These are phyloP conservation scores for Eimeria praecox DNA, from an alignment of 169 alveolate genomes.

Conservation along the genomic window DNA sequence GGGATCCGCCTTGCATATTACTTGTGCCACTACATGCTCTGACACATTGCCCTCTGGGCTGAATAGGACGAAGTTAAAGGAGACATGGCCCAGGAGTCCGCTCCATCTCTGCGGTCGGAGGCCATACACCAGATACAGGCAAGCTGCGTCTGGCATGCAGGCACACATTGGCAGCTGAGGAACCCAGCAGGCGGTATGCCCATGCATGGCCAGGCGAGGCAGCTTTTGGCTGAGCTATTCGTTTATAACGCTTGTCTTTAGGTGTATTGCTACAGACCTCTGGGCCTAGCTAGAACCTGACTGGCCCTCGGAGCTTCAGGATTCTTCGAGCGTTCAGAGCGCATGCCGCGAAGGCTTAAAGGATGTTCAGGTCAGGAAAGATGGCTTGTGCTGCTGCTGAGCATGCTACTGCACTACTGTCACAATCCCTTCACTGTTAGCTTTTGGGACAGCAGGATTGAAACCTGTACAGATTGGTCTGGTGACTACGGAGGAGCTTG, in stretches of 20 bases:
- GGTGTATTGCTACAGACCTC: not conserved
- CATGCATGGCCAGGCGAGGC: not conserved
- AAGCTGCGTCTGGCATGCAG: not conserved
- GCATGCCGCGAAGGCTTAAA: not conserved
- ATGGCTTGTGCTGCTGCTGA: not conserved
- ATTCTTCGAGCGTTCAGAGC: not conserved
- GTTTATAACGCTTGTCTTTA: not conserved
- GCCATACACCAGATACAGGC: not conserved
- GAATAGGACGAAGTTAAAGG: not conserved
- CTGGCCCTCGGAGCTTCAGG: not conserved
- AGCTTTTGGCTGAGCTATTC: not conserved
- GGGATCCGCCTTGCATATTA: not conserved
- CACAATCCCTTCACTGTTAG: not conserved
- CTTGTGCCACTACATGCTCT: not conserved
- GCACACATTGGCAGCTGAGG: not conserved
- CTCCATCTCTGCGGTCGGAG: not conserved
- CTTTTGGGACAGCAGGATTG: not conserved
- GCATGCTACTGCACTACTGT: not conserved
- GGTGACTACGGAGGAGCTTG: no score
- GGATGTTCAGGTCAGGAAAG: not conserved
- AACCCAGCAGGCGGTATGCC: not conserved
- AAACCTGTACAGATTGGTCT: not conserved
- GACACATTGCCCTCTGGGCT: no score
- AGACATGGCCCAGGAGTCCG: not conserved
- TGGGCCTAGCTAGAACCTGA: not conserved